Conservation (phyloP, 2,329 filamentous ascomycete species). For the Aureobasidium sp. region DNA sequence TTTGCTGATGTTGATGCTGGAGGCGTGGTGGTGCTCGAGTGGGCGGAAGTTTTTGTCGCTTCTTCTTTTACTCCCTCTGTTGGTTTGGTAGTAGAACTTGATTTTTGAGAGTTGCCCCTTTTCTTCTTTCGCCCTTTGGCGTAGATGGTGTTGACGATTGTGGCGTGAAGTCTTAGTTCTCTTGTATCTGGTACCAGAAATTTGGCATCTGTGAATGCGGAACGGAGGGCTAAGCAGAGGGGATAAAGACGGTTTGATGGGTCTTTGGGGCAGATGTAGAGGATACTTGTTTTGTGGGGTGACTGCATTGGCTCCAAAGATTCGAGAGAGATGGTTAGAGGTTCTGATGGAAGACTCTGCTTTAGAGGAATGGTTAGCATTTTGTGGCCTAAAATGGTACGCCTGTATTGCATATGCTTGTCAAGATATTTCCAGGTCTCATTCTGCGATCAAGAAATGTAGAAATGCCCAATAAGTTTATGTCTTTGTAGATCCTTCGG, state of each 20-base stretch:
- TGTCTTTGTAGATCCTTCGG: too few species aligned
- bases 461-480: too few species aligned
- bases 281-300: constrained; percentile 51
- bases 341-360: constrained; percentile 18
- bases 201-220: constrained; percentile 48
- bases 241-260: constrained; percentile 42
- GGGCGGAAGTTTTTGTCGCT: neutral
- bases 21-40: too few species aligned
- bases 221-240: constrained; percentile 53
- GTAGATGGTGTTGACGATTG: constrained; percentile 80
- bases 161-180: constrained; percentile 71
- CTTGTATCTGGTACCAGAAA: constrained; percentile 54
- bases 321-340: constrained; percentile 36
- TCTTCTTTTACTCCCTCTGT: neutral
- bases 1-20: too few species aligned
- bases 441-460: too few species aligned
- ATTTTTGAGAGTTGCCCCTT: neutral
- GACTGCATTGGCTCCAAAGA: constrained; percentile 56
- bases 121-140: constrained; percentile 38
- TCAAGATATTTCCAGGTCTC: too few species aligned
- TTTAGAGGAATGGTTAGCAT: too few species aligned
- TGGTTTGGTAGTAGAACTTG: neutral
- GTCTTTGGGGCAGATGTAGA: constrained; percentile 59
- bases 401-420: too few species aligned
- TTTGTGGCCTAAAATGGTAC: too few species aligned